Evolutionary conservation across 768 basidiomycete genomes (phyloP).

Genomic region (Panaeolus cyanescens): DNA sequence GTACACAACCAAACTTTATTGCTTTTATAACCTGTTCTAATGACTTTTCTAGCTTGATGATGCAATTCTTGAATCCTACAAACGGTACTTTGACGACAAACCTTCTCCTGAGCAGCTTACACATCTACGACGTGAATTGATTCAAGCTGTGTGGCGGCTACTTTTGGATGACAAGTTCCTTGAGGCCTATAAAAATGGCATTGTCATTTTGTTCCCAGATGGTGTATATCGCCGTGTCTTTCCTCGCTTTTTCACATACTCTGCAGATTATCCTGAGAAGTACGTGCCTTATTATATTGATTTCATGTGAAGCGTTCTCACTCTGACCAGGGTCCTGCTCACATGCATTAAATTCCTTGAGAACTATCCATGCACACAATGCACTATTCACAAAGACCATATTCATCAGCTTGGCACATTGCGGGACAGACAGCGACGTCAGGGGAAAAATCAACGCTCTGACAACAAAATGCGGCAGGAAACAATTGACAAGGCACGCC

Average conservation of each 20-base stretch:
- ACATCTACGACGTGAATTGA: constrained; percentile 29
- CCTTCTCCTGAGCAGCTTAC: constrained; percentile 14
- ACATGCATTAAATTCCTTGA: constrained; percentile 31
- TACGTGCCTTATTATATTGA: constrained; percentile 14
- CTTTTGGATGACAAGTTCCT: constrained; percentile 33
- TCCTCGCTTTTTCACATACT: constrained; percentile 36
- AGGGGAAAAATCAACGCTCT: too few relatives aligned
- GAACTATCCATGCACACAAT: constrained; percentile 28
- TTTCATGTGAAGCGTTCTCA: not conserved
- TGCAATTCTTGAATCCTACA: constrained; percentile 3
- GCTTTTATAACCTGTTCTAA: not conserved
- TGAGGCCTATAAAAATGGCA: constrained; percentile 28
- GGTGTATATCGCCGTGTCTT: constrained; percentile 27
- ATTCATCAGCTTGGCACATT: too few relatives aligned
- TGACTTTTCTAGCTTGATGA: constrained; percentile 7
- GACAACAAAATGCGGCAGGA: too few relatives aligned
- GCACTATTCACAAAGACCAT: too few relatives aligned
- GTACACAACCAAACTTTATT: constrained; percentile 5
- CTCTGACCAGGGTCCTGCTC: constrained; percentile 21
- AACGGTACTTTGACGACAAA: too few relatives aligned
- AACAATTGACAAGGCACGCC: too few relatives aligned
- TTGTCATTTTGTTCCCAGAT: constrained; percentile 29
- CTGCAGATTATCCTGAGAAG: constrained; percentile 44
- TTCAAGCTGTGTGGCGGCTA: constrained; percentile 28
- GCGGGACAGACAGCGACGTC: too few relatives aligned